phyloP scores from a whole-genome alignment of 345 rosid genomes.

The Salix koriyanagi region DNA sequence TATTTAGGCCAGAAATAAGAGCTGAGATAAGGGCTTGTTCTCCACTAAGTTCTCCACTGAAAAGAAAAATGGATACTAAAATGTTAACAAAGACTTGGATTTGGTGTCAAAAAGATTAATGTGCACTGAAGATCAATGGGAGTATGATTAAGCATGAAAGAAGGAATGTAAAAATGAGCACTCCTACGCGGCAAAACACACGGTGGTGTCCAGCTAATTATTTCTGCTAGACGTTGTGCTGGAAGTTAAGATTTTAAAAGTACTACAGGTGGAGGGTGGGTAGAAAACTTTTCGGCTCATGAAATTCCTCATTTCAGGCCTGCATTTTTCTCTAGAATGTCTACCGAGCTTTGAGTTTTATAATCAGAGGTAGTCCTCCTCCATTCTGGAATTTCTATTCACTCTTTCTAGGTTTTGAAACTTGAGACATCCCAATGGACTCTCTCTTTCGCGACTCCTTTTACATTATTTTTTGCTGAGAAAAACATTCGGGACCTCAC shows the following conservation, averaged over 20 bases:
- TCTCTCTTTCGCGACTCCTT: background rate
- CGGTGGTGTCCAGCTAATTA: constrained; percentile 17
- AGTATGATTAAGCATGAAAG: background rate
- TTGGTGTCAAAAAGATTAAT: background rate
- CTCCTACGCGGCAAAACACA: background rate
- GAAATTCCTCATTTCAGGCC: background rate
- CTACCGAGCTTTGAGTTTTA: background rate
- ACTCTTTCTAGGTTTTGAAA: too few relatives aligned
- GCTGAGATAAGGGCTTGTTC: background rate
- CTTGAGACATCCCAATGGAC: too few relatives aligned
- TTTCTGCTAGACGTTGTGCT: background rate
- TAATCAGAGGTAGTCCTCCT: background rate
- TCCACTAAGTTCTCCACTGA: background rate
- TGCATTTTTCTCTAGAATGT: background rate
- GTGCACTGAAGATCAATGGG: background rate
- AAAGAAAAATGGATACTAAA: background rate
- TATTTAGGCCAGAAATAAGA: background rate
- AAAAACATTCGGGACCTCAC: background rate
- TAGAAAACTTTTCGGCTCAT: background rate
- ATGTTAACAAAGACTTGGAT: background rate
- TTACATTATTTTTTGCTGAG: background rate
- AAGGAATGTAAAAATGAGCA: background rate
- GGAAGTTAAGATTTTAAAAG: background rate
- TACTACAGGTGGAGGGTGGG: background rate
- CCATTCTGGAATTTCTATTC: too few relatives aligned